Evolutionary conservation across 768 basidiomycete genomes (phyloP).

Genomic region (Cyathus striatus): DNA sequence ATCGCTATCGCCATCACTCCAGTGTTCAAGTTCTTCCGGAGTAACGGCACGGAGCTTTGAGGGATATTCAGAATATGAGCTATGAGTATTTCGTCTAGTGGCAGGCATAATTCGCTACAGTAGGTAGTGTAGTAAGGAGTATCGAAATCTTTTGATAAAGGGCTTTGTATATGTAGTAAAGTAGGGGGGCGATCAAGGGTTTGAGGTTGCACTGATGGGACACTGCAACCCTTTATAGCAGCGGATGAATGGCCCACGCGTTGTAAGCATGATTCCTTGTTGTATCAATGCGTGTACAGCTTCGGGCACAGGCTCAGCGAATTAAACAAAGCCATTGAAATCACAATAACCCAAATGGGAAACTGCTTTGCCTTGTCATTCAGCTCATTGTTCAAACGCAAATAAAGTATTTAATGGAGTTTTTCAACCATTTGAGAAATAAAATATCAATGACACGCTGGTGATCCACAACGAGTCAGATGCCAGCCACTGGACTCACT

Average conservation of each 20-base stretch:
- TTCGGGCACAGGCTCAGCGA: not conserved
- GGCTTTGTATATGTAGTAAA: too few relatives aligned
- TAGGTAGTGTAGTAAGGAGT: not conserved
- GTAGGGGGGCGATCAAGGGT: not conserved
- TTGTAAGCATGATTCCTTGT: not conserved
- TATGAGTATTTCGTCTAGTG: not conserved
- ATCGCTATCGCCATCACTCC: constrained; percentile 30
- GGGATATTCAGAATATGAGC: not conserved
- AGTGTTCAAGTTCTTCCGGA: constrained; percentile 27
- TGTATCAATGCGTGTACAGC: not conserved
- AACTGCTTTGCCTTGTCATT: too few relatives aligned
- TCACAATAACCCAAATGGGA: too few relatives aligned
- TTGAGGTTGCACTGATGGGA: not conserved
- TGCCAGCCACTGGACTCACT: too few relatives aligned
- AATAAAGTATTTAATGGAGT: too few relatives aligned
- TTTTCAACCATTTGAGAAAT: too few relatives aligned
- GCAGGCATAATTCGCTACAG: not conserved
- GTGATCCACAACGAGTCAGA: too few relatives aligned
- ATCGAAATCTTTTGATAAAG: too few relatives aligned
- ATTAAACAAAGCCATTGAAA: not conserved
- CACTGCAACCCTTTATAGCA: not conserved
- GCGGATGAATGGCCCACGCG: not conserved
- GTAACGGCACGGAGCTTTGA: constrained; percentile 23
- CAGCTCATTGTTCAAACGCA: too few relatives aligned
- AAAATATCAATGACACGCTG: too few relatives aligned